Percentiles rank a stretch among this genome's conserved stretches.
These are phyloP conservation scores for Vigna radiata DNA, from an alignment of 306 rosid species.

Conservation along the genomic window DNA sequence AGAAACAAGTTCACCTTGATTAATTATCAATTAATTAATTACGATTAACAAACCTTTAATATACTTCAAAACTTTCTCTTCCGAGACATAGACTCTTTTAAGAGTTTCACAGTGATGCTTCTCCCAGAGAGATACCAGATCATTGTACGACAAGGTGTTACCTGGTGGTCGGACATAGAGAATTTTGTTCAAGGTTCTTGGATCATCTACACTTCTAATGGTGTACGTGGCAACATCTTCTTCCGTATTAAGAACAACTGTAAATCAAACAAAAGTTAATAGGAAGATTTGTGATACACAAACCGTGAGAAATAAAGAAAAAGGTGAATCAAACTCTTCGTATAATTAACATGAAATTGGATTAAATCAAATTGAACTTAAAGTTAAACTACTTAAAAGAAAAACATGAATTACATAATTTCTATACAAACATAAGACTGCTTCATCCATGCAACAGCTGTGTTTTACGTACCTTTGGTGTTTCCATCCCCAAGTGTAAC, in stretches of 20 bases:
- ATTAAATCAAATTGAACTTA: no score
- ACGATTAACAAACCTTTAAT: conserved; percentile 25
- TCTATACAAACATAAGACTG: no score
- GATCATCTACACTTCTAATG: conserved; percentile 54
- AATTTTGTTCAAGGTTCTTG: conserved; percentile 57
- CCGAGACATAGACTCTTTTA: conserved; percentile 37
- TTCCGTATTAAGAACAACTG: conserved; percentile 50
- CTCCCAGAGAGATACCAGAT: conserved; percentile 58
- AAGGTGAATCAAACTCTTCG: no score
- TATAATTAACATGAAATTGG: no score
- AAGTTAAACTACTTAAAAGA: no score
- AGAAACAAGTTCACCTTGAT: background rate
- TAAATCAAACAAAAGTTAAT: background rate
- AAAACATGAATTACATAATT: no score
- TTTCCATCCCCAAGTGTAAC: conserved; percentile 54
- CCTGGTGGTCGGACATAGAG: conserved; percentile 43
- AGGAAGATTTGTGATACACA: background rate
- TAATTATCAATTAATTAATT: background rate
- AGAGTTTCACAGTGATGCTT: conserved; percentile 46
- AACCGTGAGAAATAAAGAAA: no score
- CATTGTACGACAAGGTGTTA: conserved; percentile 51
- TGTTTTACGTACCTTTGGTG: conserved; percentile 43
- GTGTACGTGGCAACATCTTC: conserved; percentile 50
- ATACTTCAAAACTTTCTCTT: conserved; percentile 31
- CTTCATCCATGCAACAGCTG: background rate